Evolutionary conservation across 169 alveolate species (phyloP).

Genomic region (Cryptosporidium parvum): DNA sequence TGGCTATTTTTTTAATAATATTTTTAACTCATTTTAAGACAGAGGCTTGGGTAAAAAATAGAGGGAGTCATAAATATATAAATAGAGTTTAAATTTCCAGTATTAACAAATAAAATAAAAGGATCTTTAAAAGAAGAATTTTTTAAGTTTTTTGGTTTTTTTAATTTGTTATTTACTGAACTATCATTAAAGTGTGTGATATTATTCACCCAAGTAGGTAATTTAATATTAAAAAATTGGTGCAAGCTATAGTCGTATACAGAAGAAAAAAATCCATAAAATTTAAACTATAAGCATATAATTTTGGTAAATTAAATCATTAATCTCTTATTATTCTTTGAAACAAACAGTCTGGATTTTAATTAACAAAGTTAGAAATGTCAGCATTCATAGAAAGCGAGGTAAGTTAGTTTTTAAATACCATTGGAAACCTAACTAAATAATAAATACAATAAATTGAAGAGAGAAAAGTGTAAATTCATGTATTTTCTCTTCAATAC

Average conservation of each 20-base stretch:
- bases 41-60: background rate
- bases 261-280: background rate
- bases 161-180: background rate
- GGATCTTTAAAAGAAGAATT: background rate
- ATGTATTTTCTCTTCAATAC: background rate
- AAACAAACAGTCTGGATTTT: background rate
- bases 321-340: background rate
- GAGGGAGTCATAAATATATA: background rate
- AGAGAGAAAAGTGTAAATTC: background rate
- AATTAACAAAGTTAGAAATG: background rate
- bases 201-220: slow-evolving; percentile 16
- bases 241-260: background rate
- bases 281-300: background rate
- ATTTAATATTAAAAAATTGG: background rate
- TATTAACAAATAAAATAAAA: background rate
- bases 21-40: background rate
- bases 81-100: background rate
- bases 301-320: background rate
- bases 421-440: background rate
- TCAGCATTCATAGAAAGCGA: slow-evolving; percentile 60
- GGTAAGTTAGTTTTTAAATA: slow-evolving; percentile 27
- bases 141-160: background rate
- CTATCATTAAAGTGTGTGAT: background rate
- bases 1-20: too few relatives aligned
- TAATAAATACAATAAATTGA: background rate